These are phyloP conservation scores for Stemphylium vesicarium DNA, from an alignment of 2,329 filamentous ascomycete species.

Conservation along the genomic window DNA sequence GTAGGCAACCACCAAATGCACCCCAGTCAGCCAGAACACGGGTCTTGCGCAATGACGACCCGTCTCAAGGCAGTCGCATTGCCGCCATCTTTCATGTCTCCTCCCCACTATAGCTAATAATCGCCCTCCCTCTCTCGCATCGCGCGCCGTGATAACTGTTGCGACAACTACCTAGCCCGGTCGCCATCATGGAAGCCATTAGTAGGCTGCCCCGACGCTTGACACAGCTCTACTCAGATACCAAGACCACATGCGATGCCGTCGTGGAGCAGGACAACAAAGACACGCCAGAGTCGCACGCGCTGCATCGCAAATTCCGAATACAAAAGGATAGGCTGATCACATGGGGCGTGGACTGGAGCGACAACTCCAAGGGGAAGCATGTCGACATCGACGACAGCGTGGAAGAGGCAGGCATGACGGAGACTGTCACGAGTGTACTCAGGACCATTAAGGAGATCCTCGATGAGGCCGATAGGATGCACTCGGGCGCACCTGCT, in stretches of 20 bases:
- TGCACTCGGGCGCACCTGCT: conserved; percentile 62
- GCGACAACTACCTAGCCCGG: conserved; percentile 2
- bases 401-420: conserved; percentile 69
- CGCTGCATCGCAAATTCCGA: conserved; percentile 75
- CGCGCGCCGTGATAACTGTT: conserved; percentile 8
- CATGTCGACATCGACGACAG: conserved; percentile 76
- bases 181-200: conserved; percentile 44
- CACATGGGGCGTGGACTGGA: conserved; percentile 83
- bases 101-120: conserved; percentile 12
- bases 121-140: conserved; percentile 8
- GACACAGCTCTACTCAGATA: conserved; percentile 75
- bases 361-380: conserved; percentile 65
- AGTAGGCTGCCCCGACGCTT: conserved; percentile 51
- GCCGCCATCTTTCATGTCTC: conserved; percentile 27
- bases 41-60: conserved; percentile 33
- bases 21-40: conserved; percentile 28
- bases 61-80: conserved; percentile 38
- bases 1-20: conserved; percentile 43
- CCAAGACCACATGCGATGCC: conserved; percentile 78
- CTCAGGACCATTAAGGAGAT: conserved; percentile 83
- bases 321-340: conserved; percentile 82
- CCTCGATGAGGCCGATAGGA: conserved; percentile 74
- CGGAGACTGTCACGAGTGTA: conserved; percentile 78
- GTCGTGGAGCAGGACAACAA: conserved; percentile 65
- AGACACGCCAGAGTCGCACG: conserved; percentile 72